phyloP scores from a whole-genome alignment of 2,329 filamentous ascomycete species.

The Septoria linicola region DNA sequence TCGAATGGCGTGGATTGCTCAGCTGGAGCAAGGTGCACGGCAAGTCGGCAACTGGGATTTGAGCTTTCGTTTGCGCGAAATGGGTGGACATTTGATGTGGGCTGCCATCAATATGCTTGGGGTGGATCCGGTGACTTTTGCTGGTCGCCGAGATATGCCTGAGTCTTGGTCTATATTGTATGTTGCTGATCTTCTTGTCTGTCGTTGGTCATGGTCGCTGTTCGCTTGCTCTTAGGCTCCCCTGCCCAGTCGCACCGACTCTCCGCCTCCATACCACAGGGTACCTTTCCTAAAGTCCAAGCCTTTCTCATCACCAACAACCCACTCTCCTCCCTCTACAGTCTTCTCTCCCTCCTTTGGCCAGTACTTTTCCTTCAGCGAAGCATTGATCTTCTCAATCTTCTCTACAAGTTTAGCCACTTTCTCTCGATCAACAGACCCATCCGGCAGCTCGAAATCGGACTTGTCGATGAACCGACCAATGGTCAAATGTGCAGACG shows the following conservation, averaged over 20 bases:
- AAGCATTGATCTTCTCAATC: constrained; percentile 75
- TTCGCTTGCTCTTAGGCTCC: constrained; percentile 41
- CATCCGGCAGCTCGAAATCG: constrained; percentile 53
- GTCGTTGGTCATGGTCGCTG: not conserved
- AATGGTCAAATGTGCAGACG: constrained; percentile 85
- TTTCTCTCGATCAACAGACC: constrained; percentile 50
- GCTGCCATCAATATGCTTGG: too few species aligned
- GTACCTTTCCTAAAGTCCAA: constrained; percentile 72
- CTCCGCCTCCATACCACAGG: constrained; percentile 78
- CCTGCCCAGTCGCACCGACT: constrained; percentile 59
- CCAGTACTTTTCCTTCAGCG: constrained; percentile 72
- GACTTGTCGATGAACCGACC: constrained; percentile 71
- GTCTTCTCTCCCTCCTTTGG: constrained; percentile 47
- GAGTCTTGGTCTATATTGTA: not conserved
- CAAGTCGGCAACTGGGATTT: constrained; percentile 10
- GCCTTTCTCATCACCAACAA: constrained; percentile 81
- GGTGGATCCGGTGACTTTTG: too few species aligned
- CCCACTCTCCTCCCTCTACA: constrained; percentile 67
- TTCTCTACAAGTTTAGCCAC: constrained; percentile 64
- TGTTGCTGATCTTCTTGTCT: not conserved
- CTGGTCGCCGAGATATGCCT: not conserved
- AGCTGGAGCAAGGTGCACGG: constrained; percentile 4
- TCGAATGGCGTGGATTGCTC: constrained; percentile 10
- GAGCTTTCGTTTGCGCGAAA: too few species aligned
- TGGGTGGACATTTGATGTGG: too few species aligned